Evolutionary conservation across 2,329 filamentous ascomycete genomes (phyloP).

Genomic region (Pseudogymnoascus sp.): DNA sequence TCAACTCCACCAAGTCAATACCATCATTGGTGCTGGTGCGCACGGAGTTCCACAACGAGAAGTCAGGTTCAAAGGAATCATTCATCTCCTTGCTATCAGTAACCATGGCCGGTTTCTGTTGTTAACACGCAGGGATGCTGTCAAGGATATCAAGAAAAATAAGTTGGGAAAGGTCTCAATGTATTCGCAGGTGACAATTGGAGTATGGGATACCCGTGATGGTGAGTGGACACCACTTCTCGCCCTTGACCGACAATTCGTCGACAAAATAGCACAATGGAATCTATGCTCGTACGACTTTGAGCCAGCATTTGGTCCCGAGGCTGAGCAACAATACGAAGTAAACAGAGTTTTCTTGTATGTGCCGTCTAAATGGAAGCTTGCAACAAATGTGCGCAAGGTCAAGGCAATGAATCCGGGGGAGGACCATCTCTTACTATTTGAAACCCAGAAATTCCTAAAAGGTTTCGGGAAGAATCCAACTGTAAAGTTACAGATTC

Average conservation of each 20-base stretch:
- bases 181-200: background rate
- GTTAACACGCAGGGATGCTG: background rate
- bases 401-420: background rate
- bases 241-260: background rate
- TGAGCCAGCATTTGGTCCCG: constrained; percentile 1
- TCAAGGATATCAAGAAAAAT: background rate
- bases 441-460: background rate
- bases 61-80: background rate
- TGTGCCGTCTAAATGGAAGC: background rate
- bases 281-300: background rate
- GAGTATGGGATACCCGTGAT: background rate
- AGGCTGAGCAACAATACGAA: background rate
- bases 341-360: background rate
- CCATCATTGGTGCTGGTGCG: background rate
- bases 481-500: background rate
- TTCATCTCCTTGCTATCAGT: constrained; percentile 7
- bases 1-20: background rate
- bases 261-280: background rate
- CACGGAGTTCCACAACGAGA: background rate
- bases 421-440: background rate
- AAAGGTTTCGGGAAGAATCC: background rate
- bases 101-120: constrained; percentile 8
- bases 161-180: background rate
- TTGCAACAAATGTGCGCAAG: background rate
- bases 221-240: constrained; percentile 1